Percentiles rank a stretch among this genome's conserved stretches.
phyloP scores from a whole-genome alignment of 75 land plant species.

The Chamaecyparis obtusa region DNA sequence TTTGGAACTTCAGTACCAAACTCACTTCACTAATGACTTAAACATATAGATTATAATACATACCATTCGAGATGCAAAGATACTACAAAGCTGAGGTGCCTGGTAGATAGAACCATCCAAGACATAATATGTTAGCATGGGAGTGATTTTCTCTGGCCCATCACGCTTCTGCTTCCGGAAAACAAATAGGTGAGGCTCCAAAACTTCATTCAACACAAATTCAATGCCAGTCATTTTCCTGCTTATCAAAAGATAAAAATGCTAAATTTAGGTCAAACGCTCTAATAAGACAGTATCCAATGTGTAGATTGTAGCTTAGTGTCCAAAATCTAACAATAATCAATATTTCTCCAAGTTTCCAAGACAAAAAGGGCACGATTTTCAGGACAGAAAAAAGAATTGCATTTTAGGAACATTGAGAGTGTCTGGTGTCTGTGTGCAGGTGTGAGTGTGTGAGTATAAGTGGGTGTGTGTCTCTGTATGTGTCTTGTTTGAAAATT shows the following conservation, averaged over 20 bases:
- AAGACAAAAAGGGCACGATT: no score
- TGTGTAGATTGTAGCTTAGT: not conserved
- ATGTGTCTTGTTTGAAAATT: no score
- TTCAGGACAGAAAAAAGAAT: no score
- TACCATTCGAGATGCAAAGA: constrained; percentile 86
- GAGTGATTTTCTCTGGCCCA: constrained; percentile 86
- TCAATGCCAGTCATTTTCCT: constrained; percentile 96
- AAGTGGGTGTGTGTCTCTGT: no score
- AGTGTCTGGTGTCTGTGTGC: no score
- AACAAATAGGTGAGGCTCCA: constrained; percentile 92
- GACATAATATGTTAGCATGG: constrained; percentile 80
- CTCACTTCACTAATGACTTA: not conserved
- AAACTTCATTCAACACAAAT: constrained; percentile 78
- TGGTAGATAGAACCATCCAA: constrained; percentile 97
- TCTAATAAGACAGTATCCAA: not conserved
- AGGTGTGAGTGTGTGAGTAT: no score
- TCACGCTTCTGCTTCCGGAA: constrained; percentile 92
- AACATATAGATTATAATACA: constrained; percentile 17
- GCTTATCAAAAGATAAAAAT: not conserved
- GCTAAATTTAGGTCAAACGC: not conserved
- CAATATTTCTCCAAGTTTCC: no score
- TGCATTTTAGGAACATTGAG: no score
- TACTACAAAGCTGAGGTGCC: constrained; percentile 87
- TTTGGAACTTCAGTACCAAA: not conserved
- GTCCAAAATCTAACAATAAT: not conserved